Conservation (phyloP, 2,329 filamentous ascomycete genomes). For the Triangularia setosa region DNA sequence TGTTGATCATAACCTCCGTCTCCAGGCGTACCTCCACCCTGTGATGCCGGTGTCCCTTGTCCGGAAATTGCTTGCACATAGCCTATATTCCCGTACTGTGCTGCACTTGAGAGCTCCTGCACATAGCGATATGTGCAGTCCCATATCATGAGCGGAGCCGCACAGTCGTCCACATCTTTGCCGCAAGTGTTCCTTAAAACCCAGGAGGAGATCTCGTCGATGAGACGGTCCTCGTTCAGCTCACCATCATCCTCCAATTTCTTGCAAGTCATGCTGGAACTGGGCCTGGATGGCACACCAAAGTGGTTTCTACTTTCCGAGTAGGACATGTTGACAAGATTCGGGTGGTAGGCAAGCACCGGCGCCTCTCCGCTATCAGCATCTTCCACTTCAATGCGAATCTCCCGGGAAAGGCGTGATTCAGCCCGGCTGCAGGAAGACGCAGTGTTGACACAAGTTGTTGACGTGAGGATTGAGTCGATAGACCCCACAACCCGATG, state of each 20-base stretch:
- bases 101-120: slow-evolving; percentile 22
- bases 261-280: slow-evolving; percentile 3
- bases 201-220: slow-evolving; percentile 25
- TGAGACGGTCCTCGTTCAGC: slow-evolving; percentile 17
- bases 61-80: slow-evolving; percentile 13
- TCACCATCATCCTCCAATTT: slow-evolving; percentile 11
- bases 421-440: slow-evolving; percentile 26
- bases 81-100: slow-evolving; percentile 18
- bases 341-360: slow-evolving; percentile 5
- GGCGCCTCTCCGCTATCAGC: slow-evolving; percentile 7
- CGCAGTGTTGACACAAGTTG: slow-evolving; percentile 27
- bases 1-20: slow-evolving; percentile 13
- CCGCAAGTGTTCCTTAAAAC: slow-evolving; percentile 24
- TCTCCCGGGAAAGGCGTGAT: slow-evolving; percentile 23
- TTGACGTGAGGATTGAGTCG: slow-evolving; percentile 26
- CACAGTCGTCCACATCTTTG: slow-evolving; percentile 26
- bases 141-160: slow-evolving; percentile 23
- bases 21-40: slow-evolving; percentile 13
- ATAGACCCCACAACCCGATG: slow-evolving; percentile 27
- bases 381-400: slow-evolving; percentile 19
- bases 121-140: slow-evolving; percentile 26
- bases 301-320: slow-evolving; percentile 5
- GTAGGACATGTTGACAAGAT: slow-evolving; percentile 15
- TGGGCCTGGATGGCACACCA: slow-evolving; percentile 4
- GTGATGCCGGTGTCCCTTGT: slow-evolving; percentile 17